A percentile compares a stretch with the other conserved stretches of the same genome.
Evolutionary conservation across 352 stramenopile genomes (phyloP).

Genomic region (Pythium dissotocum): DNA sequence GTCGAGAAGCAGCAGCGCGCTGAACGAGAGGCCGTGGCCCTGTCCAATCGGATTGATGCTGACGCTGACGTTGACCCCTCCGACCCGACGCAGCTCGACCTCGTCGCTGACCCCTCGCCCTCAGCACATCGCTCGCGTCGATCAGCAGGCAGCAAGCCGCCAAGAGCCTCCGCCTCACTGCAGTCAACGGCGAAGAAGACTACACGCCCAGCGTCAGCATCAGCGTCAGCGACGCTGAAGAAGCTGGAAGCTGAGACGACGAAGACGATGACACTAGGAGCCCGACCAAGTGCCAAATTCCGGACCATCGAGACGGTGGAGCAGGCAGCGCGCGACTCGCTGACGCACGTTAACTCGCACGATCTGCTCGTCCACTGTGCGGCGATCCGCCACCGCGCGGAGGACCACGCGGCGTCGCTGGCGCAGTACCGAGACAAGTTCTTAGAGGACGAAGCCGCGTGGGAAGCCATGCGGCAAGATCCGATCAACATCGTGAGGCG

Average conservation of each 20-base stretch:
- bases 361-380: slow-evolving; percentile 69
- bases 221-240: background rate
- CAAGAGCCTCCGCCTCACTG: background rate
- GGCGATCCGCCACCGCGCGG: slow-evolving; percentile 58
- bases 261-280: too few species aligned
- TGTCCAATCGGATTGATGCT: background rate
- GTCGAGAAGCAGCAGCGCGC: background rate
- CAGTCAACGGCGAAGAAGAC: background rate
- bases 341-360: slow-evolving; percentile 64
- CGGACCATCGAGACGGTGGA: slow-evolving; percentile 69
- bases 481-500: slow-evolving; percentile 64
- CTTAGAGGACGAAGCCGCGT: slow-evolving; percentile 53
- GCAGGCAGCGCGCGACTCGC: slow-evolving; percentile 41
- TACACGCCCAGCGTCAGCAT: background rate
- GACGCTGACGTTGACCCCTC: background rate
- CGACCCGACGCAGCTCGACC: background rate
- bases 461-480: slow-evolving; percentile 68
- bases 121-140: too few species aligned
- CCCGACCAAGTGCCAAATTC: too few species aligned
- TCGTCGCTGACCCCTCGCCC: too few species aligned
- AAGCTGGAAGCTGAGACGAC: background rate
- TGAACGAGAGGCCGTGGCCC: background rate
- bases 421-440: slow-evolving; percentile 52
- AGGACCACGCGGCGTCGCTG: slow-evolving; percentile 45
- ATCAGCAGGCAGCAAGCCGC: background rate